phyloP scores from a whole-genome alignment of 2,329 filamentous ascomycete genomes.

The Colletotrichum magnum region DNA sequence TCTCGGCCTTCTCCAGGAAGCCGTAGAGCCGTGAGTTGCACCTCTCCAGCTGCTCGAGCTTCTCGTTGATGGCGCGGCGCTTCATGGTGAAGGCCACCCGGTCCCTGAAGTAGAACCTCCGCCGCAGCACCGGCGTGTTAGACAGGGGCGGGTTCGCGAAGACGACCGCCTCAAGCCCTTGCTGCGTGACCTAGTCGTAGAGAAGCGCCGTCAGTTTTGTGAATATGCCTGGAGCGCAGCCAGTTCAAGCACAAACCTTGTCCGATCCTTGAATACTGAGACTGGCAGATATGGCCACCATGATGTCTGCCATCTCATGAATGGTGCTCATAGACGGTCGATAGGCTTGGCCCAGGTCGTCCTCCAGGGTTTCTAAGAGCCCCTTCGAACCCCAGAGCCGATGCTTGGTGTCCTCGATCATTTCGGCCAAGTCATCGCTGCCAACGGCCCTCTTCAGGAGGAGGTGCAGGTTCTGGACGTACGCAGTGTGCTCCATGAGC shows the following conservation, averaged over 20 bases:
- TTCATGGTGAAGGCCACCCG: conserved; percentile 26
- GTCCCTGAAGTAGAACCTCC: background rate
- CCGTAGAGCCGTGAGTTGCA: background rate
- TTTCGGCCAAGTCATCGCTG: background rate
- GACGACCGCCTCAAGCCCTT: background rate
- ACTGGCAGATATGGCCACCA: conserved; percentile 3
- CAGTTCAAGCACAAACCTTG: background rate
- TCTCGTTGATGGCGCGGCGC: background rate
- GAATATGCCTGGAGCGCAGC: background rate
- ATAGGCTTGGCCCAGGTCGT: background rate
- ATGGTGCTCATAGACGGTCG: background rate
- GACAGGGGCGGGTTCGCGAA: background rate
- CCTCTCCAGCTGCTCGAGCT: background rate
- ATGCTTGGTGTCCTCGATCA: conserved; percentile 10
- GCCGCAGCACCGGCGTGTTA: background rate
- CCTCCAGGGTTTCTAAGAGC: background rate
- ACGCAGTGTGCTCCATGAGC: background rate
- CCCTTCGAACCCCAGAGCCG: background rate
- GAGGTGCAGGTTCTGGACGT: conserved; percentile 11
- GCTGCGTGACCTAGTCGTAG: background rate
- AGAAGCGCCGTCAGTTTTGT: background rate
- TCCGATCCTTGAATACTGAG: conserved; percentile 12
- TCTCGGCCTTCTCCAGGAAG: background rate
- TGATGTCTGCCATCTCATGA: background rate
- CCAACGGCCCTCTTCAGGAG: conserved; percentile 1